Percentiles rank a stretch among this genome's conserved stretches.
These are phyloP conservation scores for Aureobasidium sp. DNA, from an alignment of 2,329 filamentous ascomycete species.

Conservation along the genomic window DNA sequence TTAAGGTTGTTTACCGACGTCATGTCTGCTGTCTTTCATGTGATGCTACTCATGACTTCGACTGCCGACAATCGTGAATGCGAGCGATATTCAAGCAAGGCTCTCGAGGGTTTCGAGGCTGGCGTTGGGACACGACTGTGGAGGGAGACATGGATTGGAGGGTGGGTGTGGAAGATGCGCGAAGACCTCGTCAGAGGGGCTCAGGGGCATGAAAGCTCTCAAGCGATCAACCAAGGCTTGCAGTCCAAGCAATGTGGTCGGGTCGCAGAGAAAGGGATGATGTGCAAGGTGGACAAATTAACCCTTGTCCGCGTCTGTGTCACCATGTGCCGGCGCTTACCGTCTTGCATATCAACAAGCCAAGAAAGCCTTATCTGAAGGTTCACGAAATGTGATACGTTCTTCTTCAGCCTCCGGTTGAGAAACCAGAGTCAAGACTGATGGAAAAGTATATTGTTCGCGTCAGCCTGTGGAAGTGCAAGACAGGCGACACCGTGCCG, in stretches of 20 bases:
- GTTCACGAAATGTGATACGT: background rate
- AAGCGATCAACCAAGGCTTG: background rate
- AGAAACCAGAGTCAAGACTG: background rate
- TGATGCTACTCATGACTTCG: background rate
- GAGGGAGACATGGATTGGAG: background rate
- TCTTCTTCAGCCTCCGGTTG: slow-evolving; percentile 1
- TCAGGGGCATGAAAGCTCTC: background rate
- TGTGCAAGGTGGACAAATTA: background rate
- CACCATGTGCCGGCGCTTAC: background rate
- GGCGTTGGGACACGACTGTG: too few relatives aligned
- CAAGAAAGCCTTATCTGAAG: background rate
- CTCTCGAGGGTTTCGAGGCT: background rate
- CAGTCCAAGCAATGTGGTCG: background rate
- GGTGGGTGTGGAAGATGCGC: background rate
- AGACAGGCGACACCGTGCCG: slow-evolving; percentile 8
- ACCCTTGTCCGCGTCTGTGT: background rate
- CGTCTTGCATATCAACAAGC: background rate
- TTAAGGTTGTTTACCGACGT: slow-evolving; percentile 9
- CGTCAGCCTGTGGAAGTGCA: slow-evolving; percentile 8
- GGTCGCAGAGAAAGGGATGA: background rate
- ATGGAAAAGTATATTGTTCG: slow-evolving; percentile 5
- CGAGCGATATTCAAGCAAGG: background rate
- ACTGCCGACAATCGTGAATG: too few relatives aligned
- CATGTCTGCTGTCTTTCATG: background rate
- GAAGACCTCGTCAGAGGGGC: background rate